Percentiles rank a stretch among this genome's conserved stretches.
Evolutionary conservation across 495 filamentous ascomycete genomes (phyloP).

Genomic region (Aspergillus baeticus): DNA sequence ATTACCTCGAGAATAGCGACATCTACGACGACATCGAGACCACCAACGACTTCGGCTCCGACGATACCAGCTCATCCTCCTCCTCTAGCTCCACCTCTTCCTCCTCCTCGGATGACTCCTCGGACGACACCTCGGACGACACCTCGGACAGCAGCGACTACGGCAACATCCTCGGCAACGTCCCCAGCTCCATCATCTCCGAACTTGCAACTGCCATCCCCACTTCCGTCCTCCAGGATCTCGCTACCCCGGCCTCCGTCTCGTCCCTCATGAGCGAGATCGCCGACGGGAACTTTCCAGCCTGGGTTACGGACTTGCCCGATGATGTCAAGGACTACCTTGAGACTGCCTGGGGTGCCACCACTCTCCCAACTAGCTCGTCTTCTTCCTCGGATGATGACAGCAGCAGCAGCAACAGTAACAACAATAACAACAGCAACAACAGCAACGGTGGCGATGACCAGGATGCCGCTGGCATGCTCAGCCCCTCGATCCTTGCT

Average conservation of each 20-base stretch:
- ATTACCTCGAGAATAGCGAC: neutral
- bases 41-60: neutral
- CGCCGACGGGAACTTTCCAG: neutral
- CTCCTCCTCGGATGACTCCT: neutral
- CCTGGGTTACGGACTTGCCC: neutral
- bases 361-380: too few relatives aligned
- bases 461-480: neutral
- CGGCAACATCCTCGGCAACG: neutral
- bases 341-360: neutral
- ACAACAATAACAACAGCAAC: too few relatives aligned
- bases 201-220: neutral
- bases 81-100: neutral
- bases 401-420: too few relatives aligned
- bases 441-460: neutral
- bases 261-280: neutral
- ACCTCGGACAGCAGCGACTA: neutral
- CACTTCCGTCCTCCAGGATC: neutral
- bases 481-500: neutral
- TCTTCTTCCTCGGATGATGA: too few relatives aligned
- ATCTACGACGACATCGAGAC: neutral
- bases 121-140: neutral
- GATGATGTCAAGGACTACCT: neutral
- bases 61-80: neutral
- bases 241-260: neutral
- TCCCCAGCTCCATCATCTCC: slow-evolving; percentile 4